Base-by-base conservation (phyloP, 2,329 filamentous ascomycete species). In the Ilyonectria sp. region DNA sequence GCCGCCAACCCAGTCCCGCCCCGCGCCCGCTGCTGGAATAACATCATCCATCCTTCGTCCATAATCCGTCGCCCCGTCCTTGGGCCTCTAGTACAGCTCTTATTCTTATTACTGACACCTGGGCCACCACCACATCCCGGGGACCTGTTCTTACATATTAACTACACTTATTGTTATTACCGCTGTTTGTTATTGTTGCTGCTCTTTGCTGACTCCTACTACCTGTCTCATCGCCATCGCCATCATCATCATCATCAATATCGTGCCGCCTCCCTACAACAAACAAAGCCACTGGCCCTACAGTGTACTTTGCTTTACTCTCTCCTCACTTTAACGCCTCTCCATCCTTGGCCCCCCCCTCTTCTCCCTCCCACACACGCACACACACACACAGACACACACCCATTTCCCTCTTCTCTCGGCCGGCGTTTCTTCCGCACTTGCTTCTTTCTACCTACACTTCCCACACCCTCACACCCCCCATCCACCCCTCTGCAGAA, bases 1-100 rank as follows among this genome's bases (percentile, higher is more conserved):
- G 29, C 50, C 56, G 55, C 60, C 57, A 58, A 59, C 58, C 56
- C 69, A 74, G 66, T 60, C 66, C 68, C 68, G 64, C 72, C 72
- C 69, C 65, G 70, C 72, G 71, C 66, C 63, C 54, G 52, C 65
- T 63, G 71, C 72, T 74, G 65, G 62, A 72, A 75, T 63, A 75
- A 74, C 72, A 74, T 75, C 73, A 75, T 75, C 63, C 72, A 75
- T 73, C 63, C 67, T 47, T 60, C 59, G 61, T 60, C 67, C 60
- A 66, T 26, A 53, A 56, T 65, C 57, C 59, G 37, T 57, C 44
- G 54, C 35, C 35, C 35, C 53, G 43, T 60, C 52, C 50, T 60
- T 19, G 46, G 35, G 37, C 52, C 43, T 37, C 58, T 66, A 60
- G 52, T 35, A 40, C 44, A 57, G 29, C 46, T 53, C 50, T 58